Evolutionary conservation across 2,329 filamentous ascomycete genomes (phyloP), one percentile per base, ranked within the genome.

Genomic region (Xylaria multiplex): DNA sequence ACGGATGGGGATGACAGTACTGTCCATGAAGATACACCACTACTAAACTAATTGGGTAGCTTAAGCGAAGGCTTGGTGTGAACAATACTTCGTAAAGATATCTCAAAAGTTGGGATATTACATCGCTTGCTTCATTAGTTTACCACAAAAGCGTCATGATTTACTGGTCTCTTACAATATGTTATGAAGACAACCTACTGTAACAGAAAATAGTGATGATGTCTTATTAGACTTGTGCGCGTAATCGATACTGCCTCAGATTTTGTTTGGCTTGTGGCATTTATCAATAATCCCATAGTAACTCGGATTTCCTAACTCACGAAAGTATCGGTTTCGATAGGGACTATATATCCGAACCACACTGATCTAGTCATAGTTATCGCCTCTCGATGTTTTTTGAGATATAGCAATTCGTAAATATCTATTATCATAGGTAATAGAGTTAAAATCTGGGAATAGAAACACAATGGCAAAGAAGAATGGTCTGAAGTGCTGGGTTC

Each of bases 1-100:
- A 59, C 59, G 8, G 66, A 70, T 64, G 66, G 59, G 11, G 68
- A 70, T 48, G 58, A 64, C 4, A 70, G 66, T 43, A 68, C 68
- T 49, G 63, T 70, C n/a, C 68, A 70, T 43, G 68, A 70, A 57
- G 56, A 70, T 53, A 66, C 68, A 13, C 68, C 68, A 6, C 53
- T 70, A n/a, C 19, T 70, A 8, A 46, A 22, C 43, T 69, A 32
- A 59, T 27, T 5, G 11, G n/a, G n/a, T 14, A 24, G 55, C 13
- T 45, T 6, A 27, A 56, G 16, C 27, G 6, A 58, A 16, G 27
- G 49, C 8, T 35, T 35, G 57, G 57, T 59, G 6, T 32, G 6
- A 48, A 57, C 57, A 32, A 13, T 54, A 13, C 5, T 3, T 32
- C n/a, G 13, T 16, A 0, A 30, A 5, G 50, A 11, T 40, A 42